Evolutionary conservation across 1,284 basidiomycete genomes (phyloP), one percentile per base, ranked within the genome.

Genomic region (Inonotus obliquus): DNA sequence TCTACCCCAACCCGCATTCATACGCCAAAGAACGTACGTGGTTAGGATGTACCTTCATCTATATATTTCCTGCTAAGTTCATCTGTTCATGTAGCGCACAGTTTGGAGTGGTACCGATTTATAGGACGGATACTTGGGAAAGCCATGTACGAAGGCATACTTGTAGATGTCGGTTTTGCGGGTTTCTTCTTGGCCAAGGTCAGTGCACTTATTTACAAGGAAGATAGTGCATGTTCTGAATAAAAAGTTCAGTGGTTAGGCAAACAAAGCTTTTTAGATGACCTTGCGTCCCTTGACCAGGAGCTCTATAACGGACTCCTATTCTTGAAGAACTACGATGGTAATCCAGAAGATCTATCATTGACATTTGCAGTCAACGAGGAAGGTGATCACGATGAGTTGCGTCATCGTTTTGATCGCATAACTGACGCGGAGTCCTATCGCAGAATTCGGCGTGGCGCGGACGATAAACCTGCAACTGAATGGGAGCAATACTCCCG

Each of bases 121-220:
- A 87, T 98, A 63, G 96, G 97, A 0, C 81, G 93, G 0, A 91
- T 99, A 25, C 79, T 98, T 0, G 96, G 96, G 10, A 98, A 98
- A 72, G 96, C 96, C 0, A 80, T 99, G 69, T 99, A 99, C 71
- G 94, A 98, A 60, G 95, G 96, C 1, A 98, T 99, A 55, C 79
- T 99, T 6, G 87, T 97, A n/a, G 94, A 98, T 68, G 92, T 96
- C 4, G 91, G 91, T 1, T 98, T 99, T 74, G 95, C 97, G 0
- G 86, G 87, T 7, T 99, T 99, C 79, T 99, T 99, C 82, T 79
- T 96, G 39, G 86, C 89, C 13, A 95, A 95, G 81, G 88, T 89
- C 63, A 63, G 76, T 73, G 44, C 62, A 10, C 68, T 14, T 35
- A 2, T 66, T 66, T 21, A 63, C 45, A 25, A 65, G 68, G 38